phyloP scores from a whole-genome alignment of 441 rosid species.

The Pelargonium fulgidum region DNA sequence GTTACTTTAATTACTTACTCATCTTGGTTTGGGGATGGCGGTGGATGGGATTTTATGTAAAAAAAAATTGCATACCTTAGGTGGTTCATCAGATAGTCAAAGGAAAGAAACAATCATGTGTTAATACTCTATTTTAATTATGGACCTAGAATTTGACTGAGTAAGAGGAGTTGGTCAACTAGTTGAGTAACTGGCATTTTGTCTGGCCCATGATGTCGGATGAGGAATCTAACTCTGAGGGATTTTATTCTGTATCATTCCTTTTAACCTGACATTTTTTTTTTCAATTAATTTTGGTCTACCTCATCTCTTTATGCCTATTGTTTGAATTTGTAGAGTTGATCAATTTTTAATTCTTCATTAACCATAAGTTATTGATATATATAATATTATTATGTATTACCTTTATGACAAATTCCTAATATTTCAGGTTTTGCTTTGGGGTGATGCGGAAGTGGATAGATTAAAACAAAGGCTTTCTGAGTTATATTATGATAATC shows the following conservation, averaged over 20 bases:
- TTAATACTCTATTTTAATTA: slow-evolving; percentile 3
- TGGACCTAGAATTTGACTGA: neutral
- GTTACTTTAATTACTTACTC: neutral
- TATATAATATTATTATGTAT: neutral
- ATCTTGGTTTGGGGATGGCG: neutral
- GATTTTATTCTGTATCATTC: no score
- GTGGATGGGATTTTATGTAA: neutral
- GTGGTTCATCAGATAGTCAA: neutral
- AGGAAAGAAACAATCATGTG: neutral
- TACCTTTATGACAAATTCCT: slow-evolving; percentile 13
- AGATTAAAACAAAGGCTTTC: slow-evolving; percentile 59
- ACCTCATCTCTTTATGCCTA: no score
- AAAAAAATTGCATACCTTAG: neutral
- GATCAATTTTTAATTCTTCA: slow-evolving; percentile 1
- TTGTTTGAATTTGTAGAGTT: no score
- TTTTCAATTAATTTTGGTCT: no score
- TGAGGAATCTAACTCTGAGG: no score
- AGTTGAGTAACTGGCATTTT: neutral
- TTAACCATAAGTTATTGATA: neutral
- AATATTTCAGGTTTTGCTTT: slow-evolving; percentile 52
- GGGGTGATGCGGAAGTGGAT: slow-evolving; percentile 55
- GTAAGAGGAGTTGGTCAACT: neutral
- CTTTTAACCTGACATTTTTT: no score
- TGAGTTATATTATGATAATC: slow-evolving; percentile 55
- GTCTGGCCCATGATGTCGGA: neutral